Base-by-base conservation (phyloP, 306 rosid genomes). In the Cercis canadensis region DNA sequence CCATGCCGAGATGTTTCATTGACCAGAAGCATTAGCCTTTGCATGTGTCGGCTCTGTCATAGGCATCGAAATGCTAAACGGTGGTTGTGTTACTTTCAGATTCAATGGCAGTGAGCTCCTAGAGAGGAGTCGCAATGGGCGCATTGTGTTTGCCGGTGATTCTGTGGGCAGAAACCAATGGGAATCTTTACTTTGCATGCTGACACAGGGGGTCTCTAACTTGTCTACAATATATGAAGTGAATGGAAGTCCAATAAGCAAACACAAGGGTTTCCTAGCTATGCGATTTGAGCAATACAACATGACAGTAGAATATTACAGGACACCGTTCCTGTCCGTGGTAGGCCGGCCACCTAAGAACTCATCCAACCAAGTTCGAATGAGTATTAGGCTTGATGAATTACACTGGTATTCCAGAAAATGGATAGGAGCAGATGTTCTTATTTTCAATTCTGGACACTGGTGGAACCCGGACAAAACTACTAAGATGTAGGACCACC, bases 151-250 rank as follows among this genome's bases (percentile, higher is more conserved):
- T 37, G 97, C 89, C 2, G 99, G 97, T 2, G 99, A 94, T 74
- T 94, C 97, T 0, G 87, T 91, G 0, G 96, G 96, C 0, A 87
- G 99, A 78, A 95, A 95, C 80, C 97, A 95, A 39, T 95, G 97
- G 99, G 96, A 95, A 59, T 95, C 97, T 0, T 70, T 89, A 49
- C 75, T 89, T 2, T 95, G 97, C 90, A 84, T 95, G 97, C 84
- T 91, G 29, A 62, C 90, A 21, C 59, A 77, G 61, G 96, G 77
- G 53, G 86, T 85, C 33, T 65, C 96, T 2, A 91, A 87, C 72
- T 10, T 76, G 40, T 89, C 97, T 1, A 65, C 78, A 15, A 95
- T 95, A 73, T 78, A 85, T 65, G 97, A 95, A 84, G 96, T 83
- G 10, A 54, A 85, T 52, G 96, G 96, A 21, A 87, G 17, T 39